phyloP scores from a whole-genome alignment of 2,329 filamentous ascomycete genomes.

The Grosmannia penicillata region DNA sequence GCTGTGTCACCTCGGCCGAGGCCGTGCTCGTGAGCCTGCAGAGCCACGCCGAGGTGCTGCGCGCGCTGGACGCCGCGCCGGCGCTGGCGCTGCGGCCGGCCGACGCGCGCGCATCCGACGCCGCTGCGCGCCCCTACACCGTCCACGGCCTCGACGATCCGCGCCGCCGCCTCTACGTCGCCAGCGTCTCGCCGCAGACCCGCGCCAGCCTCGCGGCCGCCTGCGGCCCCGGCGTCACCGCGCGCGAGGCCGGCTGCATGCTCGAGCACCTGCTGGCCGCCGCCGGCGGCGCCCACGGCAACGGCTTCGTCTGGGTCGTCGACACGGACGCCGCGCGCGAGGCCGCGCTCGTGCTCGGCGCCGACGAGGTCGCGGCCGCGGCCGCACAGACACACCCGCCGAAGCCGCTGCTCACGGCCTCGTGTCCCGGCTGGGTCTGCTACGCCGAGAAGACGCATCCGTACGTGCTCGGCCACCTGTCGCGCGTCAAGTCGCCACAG shows the following conservation, averaged over 20 bases:
- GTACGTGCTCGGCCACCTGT: slow-evolving; percentile 80
- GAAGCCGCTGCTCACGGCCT: slow-evolving; percentile 59
- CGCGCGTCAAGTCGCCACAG: slow-evolving; percentile 84
- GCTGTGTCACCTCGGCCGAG: slow-evolving; percentile 93
- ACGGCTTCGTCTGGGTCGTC: slow-evolving; percentile 75
- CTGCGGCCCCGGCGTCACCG: slow-evolving; percentile 55
- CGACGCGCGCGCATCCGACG: not conserved
- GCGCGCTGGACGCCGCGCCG: slow-evolving; percentile 57
- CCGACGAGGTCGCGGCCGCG: slow-evolving; percentile 48
- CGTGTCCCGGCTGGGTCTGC: slow-evolving; percentile 96
- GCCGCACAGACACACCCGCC: slow-evolving; percentile 9
- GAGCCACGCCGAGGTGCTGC: slow-evolving; percentile 81
- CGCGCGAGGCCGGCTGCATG: slow-evolving; percentile 64
- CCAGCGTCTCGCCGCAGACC: slow-evolving; percentile 83
- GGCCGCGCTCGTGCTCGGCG: slow-evolving; percentile 65
- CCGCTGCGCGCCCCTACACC: slow-evolving; percentile 10
- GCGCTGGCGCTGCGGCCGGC: slow-evolving; percentile 25
- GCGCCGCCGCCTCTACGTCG: slow-evolving; percentile 69
- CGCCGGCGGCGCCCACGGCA: slow-evolving; percentile 56
- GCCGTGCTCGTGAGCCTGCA: slow-evolving; percentile 92
- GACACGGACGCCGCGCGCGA: slow-evolving; percentile 79
- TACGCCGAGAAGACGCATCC: slow-evolving; percentile 98
- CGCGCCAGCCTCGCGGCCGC: slow-evolving; percentile 80
- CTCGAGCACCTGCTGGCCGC: slow-evolving; percentile 65
- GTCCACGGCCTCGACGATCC: slow-evolving; percentile 40